phyloP scores from a whole-genome alignment of 2,329 filamentous ascomycete genomes.

The Pyrenophora teres region DNA sequence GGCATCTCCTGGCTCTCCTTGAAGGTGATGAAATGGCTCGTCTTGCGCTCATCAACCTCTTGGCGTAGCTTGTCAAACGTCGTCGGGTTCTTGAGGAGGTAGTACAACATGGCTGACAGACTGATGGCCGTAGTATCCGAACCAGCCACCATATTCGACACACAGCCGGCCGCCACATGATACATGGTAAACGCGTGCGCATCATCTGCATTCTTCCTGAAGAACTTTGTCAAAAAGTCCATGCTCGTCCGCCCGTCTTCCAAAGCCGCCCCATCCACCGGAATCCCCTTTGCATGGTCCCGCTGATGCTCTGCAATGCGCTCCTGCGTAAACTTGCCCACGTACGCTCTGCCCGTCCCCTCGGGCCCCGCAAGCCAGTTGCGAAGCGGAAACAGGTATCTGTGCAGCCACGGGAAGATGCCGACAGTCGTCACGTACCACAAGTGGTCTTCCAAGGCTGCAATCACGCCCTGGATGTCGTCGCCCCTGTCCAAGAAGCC shows the following conservation, averaged over 20 bases:
- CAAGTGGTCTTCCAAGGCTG: constrained; percentile 11
- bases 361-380: constrained; percentile 44
- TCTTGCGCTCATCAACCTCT: constrained; percentile 16
- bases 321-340: constrained; percentile 28
- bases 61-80: constrained; percentile 17
- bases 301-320: constrained; percentile 20
- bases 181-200: constrained; percentile 44
- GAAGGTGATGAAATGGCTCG: constrained; percentile 18
- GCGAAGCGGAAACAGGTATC: constrained; percentile 40
- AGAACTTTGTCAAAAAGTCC: constrained; percentile 25
- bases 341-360: constrained; percentile 36
- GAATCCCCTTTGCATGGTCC: constrained; percentile 9
- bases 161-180: constrained; percentile 46
- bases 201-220: constrained; percentile 20
- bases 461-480: constrained; percentile 13
- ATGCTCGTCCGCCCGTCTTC: constrained; percentile 5
- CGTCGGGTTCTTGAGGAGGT: constrained; percentile 22
- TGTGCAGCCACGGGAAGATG: constrained; percentile 36
- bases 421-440: constrained; percentile 8
- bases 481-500: constrained; percentile 24
- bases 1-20: constrained; percentile 34
- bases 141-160: constrained; percentile 47
- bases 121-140: constrained; percentile 53
- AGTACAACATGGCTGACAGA: constrained; percentile 32
- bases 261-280: not conserved